Base-by-base conservation (phyloP, 768 basidiomycete species). In the Naganishia vaughanmartiniae region DNA sequence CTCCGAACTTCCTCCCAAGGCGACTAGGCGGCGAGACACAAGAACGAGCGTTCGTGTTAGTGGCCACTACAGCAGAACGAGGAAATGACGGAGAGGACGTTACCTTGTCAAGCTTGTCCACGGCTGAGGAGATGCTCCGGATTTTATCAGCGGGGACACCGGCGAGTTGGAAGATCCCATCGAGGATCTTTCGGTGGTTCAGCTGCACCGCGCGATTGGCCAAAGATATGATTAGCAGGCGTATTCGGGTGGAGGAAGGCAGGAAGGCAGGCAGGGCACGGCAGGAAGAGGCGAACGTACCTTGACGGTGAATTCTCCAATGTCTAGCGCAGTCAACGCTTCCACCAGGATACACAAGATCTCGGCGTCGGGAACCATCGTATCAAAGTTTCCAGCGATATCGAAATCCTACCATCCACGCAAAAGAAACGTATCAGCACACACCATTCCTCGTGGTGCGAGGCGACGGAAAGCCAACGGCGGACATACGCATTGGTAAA, bases 21-120 rank as follows among this genome's bases (percentile, higher is more conserved):
- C 28, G 89, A 82, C 91, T 63, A 45, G 36, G 19, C n/a, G 12
- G 34, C 34, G 34, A 36, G 34, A 12, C 34, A 12, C 4, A 36
- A 36, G 34, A 36, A 12, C 34, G 57, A 60, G 21, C 7, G 3
- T 14, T 93, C 72, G 48, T 51, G 56, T 30, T 55, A 57, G 12
- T 66, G 39, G 45, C 46, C 17, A 46, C 15, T 46, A 15, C 45
- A 15, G 7, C 45, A 15, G 17, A 17, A 21, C 14, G 24, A 51
- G 21, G 75, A 11, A 28, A 30, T 1, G 15, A 74, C 82, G 31
- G n/a, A n/a, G n/a, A n/a, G n/a, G n/a, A n/a, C n/a, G n/a, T n/a
- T 67, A 90, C 90, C 87, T 98, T 99, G 85, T 99, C 96, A 14
- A 99, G 87, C 81, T 98, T 99, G 82, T 99, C 96, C 12, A 98